Percentiles rank a stretch among this genome's conserved stretches.
Conservation (phyloP, 1,284 basidiomycete species). For the Taiwanofungus camphoratus region DNA sequence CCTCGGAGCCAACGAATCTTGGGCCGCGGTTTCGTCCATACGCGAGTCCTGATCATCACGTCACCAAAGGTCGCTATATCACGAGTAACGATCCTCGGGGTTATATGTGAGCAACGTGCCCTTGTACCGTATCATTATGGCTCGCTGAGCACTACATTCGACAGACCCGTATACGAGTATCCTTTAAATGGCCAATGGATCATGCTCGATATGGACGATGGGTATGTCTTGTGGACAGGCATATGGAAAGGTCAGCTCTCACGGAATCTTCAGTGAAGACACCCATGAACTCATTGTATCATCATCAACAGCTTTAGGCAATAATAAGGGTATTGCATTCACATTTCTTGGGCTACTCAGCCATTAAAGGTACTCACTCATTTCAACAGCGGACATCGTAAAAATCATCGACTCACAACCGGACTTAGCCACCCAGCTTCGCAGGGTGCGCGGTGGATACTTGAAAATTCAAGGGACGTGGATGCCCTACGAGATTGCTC, state of each 20-base stretch:
- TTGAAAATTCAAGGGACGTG: conserved; percentile 86
- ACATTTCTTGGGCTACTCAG: not conserved
- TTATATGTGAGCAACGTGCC: conserved; percentile 60
- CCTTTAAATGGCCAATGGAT: conserved; percentile 85
- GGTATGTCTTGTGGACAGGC: conserved; percentile 82
- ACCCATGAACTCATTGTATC: not conserved
- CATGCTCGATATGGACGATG: conserved; percentile 89
- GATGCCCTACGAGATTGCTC: conserved; percentile 85
- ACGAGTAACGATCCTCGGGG: conserved; percentile 81
- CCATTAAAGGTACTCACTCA: conserved; percentile 5
- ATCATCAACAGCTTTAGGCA: conserved; percentile 58
- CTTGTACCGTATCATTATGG: not conserved
- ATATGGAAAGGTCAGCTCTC: conserved; percentile 73
- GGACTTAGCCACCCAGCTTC: conserved; percentile 72
- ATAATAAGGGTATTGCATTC: conserved; percentile 62
- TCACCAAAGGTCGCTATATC: conserved; percentile 79
- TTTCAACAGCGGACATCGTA: conserved; percentile 70
- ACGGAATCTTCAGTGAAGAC: not conserved
- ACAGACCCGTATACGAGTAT: conserved; percentile 83
- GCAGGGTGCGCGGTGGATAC: conserved; percentile 80
- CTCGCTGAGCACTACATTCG: not conserved
- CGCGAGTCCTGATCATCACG: conserved; percentile 69
- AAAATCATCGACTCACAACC: conserved; percentile 87
- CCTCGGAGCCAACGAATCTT: conserved; percentile 29
- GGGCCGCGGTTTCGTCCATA: conserved; percentile 69